phyloP scores from a whole-genome alignment of 192 early-diverging fungal genomes.

The Entomortierella lignicola region DNA sequence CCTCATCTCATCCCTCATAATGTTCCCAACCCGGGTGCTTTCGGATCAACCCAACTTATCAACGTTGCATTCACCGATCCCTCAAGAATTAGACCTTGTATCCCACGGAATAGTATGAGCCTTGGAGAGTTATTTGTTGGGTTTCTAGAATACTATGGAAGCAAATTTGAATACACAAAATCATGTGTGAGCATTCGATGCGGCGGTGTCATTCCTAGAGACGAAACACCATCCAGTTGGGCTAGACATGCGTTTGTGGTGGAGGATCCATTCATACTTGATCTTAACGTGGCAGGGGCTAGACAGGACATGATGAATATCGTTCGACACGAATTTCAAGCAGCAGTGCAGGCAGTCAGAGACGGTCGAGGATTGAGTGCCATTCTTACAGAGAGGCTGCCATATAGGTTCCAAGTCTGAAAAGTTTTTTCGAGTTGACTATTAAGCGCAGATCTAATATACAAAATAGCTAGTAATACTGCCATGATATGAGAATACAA shows the following conservation, averaged over 20 bases:
- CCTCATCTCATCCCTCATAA: slow-evolving; percentile 52
- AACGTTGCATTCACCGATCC: slow-evolving; percentile 53
- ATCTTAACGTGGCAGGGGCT: slow-evolving; percentile 39
- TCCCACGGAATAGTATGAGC: slow-evolving; percentile 45
- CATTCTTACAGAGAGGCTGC: slow-evolving; percentile 29
- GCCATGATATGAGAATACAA: too few relatives aligned
- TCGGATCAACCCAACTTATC: slow-evolving; percentile 21
- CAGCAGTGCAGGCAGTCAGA: slow-evolving; percentile 36
- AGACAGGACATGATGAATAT: slow-evolving; percentile 42
- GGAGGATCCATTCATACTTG: slow-evolving; percentile 42
- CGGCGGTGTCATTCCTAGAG: slow-evolving; percentile 38
- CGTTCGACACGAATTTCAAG: slow-evolving; percentile 50
- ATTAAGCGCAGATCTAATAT: too few relatives aligned
- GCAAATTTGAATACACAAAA: slow-evolving; percentile 41
- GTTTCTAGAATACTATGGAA: slow-evolving; percentile 49
- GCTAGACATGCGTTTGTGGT: slow-evolving; percentile 36
- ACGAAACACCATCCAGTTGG: slow-evolving; percentile 14
- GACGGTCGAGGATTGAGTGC: slow-evolving; percentile 42
- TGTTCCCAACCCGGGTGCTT: slow-evolving; percentile 37
- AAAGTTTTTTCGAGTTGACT: too few relatives aligned
- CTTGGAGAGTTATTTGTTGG: slow-evolving; percentile 48
- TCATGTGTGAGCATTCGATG: slow-evolving; percentile 44
- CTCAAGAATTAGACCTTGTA: slow-evolving; percentile 33
- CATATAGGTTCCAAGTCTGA: slow-evolving; percentile 13
- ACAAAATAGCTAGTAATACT: too few relatives aligned